Evolutionary conservation across 257 asterid genomes (phyloP), one percentile per base, ranked within the genome.

Genomic region (Gynochthodes officinalis): DNA sequence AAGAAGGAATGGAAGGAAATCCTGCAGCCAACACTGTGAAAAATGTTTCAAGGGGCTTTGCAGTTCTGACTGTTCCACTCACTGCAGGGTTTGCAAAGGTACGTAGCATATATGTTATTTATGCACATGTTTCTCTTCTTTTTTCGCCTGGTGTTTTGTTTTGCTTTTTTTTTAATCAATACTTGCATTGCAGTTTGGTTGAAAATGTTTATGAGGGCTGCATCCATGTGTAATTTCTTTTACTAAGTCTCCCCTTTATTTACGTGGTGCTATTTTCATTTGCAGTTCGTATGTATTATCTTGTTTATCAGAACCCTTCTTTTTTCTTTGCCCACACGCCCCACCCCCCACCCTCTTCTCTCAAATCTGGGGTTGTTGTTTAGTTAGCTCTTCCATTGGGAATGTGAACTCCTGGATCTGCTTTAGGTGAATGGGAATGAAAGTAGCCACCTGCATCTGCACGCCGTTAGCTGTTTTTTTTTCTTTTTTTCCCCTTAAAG

Each of bases 1-100:
- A 86, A 76, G 99, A 95, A 81, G 99, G 99, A 35, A 59, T 94
- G 90, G 97, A 91, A 85, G 98, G 98, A 68, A 94, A 87, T 79
- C 86, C 96, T 30, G 62, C 80, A 62, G 89, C 90, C 52, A 68
- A 58, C 52, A 85, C 84, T 66, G 87, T 94, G 52, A 94, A 91
- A 83, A 88, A 82, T 76, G 90, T 88, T 78, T 86, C 88, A 4
- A 84, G 96, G 79, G 93, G 44, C 49, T 91, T 94, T 71, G 98
- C 98, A 3, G 96, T 84, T 73, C 63, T 87, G 57, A 75, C 97
- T 14, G 57, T 91, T 73, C 96, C 97, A 73, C 75, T 94, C 18
- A 94, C 98, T 63, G 80, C 84, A 25, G 79, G 85, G 79, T 91
- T 91, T 73, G 90, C 96, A 7, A 82, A 91, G 96, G 99, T 92